Evolutionary conservation across 371 early-diverging fungal genomes (phyloP).

Genomic region (Funneliformis caledonium): DNA sequence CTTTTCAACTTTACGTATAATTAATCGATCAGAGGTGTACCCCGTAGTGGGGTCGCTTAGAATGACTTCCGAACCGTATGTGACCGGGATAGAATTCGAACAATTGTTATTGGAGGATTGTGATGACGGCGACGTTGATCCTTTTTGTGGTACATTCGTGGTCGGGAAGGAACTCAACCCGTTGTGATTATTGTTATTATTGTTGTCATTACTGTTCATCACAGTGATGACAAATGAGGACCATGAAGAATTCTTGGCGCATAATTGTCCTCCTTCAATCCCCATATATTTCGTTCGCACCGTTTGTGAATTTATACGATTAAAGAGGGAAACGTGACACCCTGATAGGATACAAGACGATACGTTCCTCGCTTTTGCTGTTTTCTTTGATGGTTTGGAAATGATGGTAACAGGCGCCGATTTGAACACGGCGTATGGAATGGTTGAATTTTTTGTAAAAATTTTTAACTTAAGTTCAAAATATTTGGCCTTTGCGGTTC

Average conservation of each 20-base stretch:
- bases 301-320: constrained; percentile 72
- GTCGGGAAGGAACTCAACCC: constrained; percentile 36
- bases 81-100: constrained; percentile 53
- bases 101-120: constrained; percentile 23
- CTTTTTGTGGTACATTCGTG: neutral
- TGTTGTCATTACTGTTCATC: constrained; percentile 45
- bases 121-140: neutral
- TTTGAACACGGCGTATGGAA: constrained; percentile 61
- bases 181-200: neutral
- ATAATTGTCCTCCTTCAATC: constrained; percentile 60
- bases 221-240: constrained; percentile 74
- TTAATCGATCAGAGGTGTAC: constrained; percentile 67
- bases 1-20: constrained; percentile 81
- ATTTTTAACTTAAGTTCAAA: constrained; percentile 70
- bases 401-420: constrained; percentile 79
- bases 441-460: constrained; percentile 41
- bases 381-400: constrained; percentile 88
- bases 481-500: constrained; percentile 77
- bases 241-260: constrained; percentile 79
- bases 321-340: constrained; percentile 50
- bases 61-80: constrained; percentile 76
- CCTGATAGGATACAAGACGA: constrained; percentile 74
- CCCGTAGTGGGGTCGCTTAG: constrained; percentile 69
- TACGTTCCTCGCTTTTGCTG: constrained; percentile 76
- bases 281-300: constrained; percentile 83